These are phyloP conservation scores for Mortierella polycephala DNA, from an alignment of 371 early-diverging fungal species.

Conservation along the genomic window DNA sequence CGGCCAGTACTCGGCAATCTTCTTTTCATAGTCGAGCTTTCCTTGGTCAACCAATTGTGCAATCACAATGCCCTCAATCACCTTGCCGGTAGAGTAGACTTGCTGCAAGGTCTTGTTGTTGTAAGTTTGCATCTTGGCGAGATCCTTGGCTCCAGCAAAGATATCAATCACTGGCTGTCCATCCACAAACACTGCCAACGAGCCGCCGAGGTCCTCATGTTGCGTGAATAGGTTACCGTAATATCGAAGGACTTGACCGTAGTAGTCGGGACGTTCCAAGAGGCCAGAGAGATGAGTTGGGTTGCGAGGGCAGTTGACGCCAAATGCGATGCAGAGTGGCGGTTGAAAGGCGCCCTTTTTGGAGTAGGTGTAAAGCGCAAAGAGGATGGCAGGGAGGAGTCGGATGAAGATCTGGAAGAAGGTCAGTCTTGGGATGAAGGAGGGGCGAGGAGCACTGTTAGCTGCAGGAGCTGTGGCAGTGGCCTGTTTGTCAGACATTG, in stretches of 20 bases:
- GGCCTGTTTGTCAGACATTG: conserved; percentile 12
- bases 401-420: conserved; percentile 28
- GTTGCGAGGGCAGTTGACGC: conserved; percentile 16
- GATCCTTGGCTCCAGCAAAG: conserved; percentile 72
- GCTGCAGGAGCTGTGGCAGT: conserved; percentile 2
- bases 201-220: conserved; percentile 64
- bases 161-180: conserved; percentile 70
- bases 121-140: conserved; percentile 55
- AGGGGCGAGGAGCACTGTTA: background rate
- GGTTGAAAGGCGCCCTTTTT: conserved; percentile 33
- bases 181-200: conserved; percentile 64
- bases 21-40: conserved; percentile 62
- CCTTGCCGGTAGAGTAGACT: conserved; percentile 76
- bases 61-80: conserved; percentile 68
- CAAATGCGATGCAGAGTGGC: conserved; percentile 17
- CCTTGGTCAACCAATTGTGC: conserved; percentile 72
- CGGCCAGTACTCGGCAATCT: conserved; percentile 77
- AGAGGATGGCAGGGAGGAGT: conserved; percentile 33
- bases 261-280: conserved; percentile 42
- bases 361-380: conserved; percentile 18
- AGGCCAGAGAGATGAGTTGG: conserved; percentile 31
- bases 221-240: conserved; percentile 53
- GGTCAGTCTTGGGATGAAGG: conserved; percentile 23
- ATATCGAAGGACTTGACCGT: conserved; percentile 39
- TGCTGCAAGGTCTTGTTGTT: conserved; percentile 67